Conservation (phyloP, 495 filamentous ascomycete genomes). For the Cladorrhinum samala region DNA sequence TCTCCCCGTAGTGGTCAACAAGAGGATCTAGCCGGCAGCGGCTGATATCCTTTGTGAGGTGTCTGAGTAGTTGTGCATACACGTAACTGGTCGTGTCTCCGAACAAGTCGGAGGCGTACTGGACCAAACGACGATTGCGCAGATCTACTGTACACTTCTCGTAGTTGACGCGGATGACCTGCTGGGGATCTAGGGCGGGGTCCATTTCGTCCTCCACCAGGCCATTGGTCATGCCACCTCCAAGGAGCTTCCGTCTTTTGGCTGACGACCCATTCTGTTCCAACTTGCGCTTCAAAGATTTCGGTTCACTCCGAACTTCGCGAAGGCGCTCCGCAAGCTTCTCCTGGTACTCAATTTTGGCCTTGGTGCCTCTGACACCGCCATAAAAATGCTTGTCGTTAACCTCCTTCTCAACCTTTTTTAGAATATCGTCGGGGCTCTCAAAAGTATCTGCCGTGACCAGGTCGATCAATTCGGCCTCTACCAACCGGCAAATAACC, state of each 20-base stretch:
- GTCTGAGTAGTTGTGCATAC: conserved; percentile 64
- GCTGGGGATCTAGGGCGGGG: conserved; percentile 35
- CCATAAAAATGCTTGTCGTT: conserved; percentile 31
- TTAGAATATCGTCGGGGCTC: conserved; percentile 33
- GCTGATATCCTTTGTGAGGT: conserved; percentile 59
- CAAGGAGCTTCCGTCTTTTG: conserved; percentile 44
- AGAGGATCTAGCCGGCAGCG: conserved; percentile 55
- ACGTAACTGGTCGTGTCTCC: conserved; percentile 63
- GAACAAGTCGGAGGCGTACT: conserved; percentile 51
- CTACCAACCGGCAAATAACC: conserved; percentile 38
- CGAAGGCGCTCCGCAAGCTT: conserved; percentile 50
- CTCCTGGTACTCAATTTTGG: conserved; percentile 47
- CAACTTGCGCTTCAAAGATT: conserved; percentile 45
- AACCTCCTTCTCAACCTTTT: conserved; percentile 36
- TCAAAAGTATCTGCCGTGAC: conserved; percentile 34
- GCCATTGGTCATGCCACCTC: conserved; percentile 28
- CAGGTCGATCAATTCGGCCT: conserved; percentile 40
- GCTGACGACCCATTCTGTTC: conserved; percentile 33
- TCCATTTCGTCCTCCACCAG: conserved; percentile 34
- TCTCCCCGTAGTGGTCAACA: conserved; percentile 50
- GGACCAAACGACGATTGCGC: conserved; percentile 68
- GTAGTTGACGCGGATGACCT: conserved; percentile 76
- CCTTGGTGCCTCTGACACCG: conserved; percentile 48
- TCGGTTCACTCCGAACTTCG: conserved; percentile 39
- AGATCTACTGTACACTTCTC: conserved; percentile 76